Evolutionary conservation across 768 basidiomycete genomes (phyloP), one percentile per base, ranked within the genome.

Genomic region (Trametes coccinea): DNA sequence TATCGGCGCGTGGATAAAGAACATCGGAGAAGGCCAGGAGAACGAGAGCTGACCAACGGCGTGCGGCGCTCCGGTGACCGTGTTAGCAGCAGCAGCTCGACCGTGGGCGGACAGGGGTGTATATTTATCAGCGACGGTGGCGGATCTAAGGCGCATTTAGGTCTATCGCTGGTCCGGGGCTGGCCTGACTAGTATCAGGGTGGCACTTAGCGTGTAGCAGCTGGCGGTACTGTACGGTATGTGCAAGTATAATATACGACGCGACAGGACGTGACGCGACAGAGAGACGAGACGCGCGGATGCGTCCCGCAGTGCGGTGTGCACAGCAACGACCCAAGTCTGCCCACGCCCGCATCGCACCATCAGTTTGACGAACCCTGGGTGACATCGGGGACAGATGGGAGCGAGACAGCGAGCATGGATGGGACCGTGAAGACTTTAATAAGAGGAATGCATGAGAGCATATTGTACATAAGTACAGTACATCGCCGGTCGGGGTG

Each of bases 1-100:
- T 5, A 92, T 98, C 62, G 96, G 96, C 5, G 97, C 97, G 48
- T 99, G 96, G 96, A 90, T 99, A 73, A 93, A 92, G 79, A 97
- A 96, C 73, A 93, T 98, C 63, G 89, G 87, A 53, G 70, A 73
- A 31, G 66, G 57, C 57, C 61, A 60, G 40, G 62, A 62, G 37
- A 76, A 77, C 31, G 70, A 54, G 64, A 53, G 65, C 53, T 29
- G 63, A 70, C 27, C 41, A 43, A 43, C 41, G 41, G 13, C 13
- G 41, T 16, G 41, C 41, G n/a, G 41, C 41, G 13, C n/a, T 43
- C n/a, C 41, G 7, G 41, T n/a, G 41, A 43, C 10, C 41, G n/a
- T 43, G 41, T 14, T 5, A 6, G 7, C 41, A 14, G 13, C 8
- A 39, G 7, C 39, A 39, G 8, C 39, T 43, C 14, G 9, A 4